Percentiles rank a stretch among this genome's conserved stretches.
Evolutionary conservation across 495 filamentous ascomycete species (phyloP).

Genomic region (Filosporella fistucella): DNA sequence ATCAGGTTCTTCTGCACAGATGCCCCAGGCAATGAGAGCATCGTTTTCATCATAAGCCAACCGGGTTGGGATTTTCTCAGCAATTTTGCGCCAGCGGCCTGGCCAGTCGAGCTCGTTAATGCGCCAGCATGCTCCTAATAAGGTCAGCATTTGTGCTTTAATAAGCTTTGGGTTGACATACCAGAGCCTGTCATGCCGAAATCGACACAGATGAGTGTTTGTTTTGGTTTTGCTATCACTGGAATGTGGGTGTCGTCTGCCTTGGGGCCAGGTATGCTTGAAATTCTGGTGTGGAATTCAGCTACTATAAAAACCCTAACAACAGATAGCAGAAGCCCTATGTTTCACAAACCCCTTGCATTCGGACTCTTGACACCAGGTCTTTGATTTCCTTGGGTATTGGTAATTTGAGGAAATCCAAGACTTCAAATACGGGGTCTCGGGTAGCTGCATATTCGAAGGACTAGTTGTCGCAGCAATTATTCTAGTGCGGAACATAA

Average conservation of each 20-base stretch:
- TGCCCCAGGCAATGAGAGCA: no score
- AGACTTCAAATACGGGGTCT: not conserved
- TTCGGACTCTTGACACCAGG: not conserved
- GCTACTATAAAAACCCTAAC: not conserved
- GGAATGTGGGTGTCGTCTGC: not conserved
- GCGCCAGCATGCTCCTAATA: not conserved
- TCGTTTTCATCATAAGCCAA: not conserved
- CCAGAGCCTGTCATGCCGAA: slow-evolving; percentile 1
- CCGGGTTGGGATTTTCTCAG: not conserved
- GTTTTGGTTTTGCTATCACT: not conserved
- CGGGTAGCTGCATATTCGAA: not conserved
- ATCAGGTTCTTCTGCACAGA: no score
- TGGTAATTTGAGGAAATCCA: not conserved
- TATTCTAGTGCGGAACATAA: not conserved
- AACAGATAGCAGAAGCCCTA: not conserved
- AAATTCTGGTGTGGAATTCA: not conserved
- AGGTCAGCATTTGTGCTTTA: not conserved
- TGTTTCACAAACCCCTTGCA: not conserved
- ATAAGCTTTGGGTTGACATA: not conserved
- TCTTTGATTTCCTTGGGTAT: not conserved
- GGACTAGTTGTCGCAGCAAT: no score
- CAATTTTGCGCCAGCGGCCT: not conserved
- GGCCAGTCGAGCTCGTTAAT: not conserved
- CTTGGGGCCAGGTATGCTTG: not conserved
- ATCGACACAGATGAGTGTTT: not conserved